A percentile compares a stretch with the other conserved stretches of the same genome.
Conservation (phyloP, 208 protist genomes). For the Leishmania guyanensis region DNA sequence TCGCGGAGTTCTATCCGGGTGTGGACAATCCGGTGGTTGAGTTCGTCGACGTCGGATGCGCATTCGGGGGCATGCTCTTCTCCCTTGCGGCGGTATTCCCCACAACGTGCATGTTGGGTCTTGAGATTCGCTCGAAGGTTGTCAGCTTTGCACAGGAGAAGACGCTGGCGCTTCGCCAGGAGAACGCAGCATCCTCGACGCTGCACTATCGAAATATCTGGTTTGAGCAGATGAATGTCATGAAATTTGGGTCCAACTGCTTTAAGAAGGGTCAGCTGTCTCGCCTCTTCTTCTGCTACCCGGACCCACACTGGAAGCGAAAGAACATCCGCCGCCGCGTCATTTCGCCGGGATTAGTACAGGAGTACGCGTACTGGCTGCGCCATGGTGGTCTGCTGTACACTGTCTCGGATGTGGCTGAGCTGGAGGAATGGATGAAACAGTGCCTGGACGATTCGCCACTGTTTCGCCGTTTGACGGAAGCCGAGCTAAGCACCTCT, state of each 20-base stretch:
- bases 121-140: conserved; percentile 97
- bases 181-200: conserved; percentile 59
- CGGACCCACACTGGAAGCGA: conserved; percentile 98
- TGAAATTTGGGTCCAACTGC: conserved; percentile 98
- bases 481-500: conserved; percentile 55
- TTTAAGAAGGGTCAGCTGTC: conserved; percentile 96
- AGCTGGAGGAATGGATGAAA: conserved; percentile 94
- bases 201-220: conserved; percentile 95
- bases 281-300: conserved; percentile 98
- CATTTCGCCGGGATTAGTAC: conserved; percentile 94
- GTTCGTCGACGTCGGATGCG: conserved; percentile 97
- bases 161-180: conserved; percentile 48
- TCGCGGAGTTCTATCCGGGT: conserved; percentile 42
- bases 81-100: conserved; percentile 91
- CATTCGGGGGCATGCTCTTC: conserved; percentile 97
- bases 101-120: conserved; percentile 93
- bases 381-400: conserved; percentile 94
- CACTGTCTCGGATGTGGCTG: conserved; percentile 95
- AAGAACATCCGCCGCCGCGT: conserved; percentile 97
- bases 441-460: conserved; percentile 93
- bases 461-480: conserved; percentile 88
- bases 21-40: conserved; percentile 59
- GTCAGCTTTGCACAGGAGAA: conserved; percentile 92
- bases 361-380: conserved; percentile 98
- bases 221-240: conserved; percentile 96